Conservation (phyloP, 345 rosid genomes). For the Stellera chamaejasme region DNA sequence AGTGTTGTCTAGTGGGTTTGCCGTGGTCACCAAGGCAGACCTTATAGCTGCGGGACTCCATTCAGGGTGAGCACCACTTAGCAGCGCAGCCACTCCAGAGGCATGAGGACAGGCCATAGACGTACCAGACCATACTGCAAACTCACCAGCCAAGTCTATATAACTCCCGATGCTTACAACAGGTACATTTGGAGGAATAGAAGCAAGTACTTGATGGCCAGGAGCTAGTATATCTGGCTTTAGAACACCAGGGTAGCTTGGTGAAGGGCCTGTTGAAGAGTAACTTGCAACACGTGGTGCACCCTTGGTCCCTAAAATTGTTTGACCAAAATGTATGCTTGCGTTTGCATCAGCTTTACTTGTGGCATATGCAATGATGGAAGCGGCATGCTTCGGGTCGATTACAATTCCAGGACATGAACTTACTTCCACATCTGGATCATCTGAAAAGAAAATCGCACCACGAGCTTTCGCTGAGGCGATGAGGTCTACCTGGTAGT, state of each 20-base stretch:
- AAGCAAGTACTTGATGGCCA: conserved; percentile 31
- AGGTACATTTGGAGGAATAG: conserved; percentile 23
- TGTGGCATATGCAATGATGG: conserved; percentile 1
- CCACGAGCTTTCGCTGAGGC: conserved; percentile 17
- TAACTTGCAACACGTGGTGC: conserved; percentile 31
- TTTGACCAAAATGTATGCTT: conserved; percentile 28
- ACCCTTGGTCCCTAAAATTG: conserved; percentile 21
- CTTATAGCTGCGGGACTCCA: conserved; percentile 47
- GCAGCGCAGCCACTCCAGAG: conserved; percentile 42
- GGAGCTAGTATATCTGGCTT: conserved; percentile 51
- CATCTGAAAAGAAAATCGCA: conserved; percentile 26
- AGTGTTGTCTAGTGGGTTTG: conserved; percentile 28
- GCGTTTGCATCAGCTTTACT: conserved; percentile 4
- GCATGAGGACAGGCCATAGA: conserved; percentile 53
- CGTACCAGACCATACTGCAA: conserved; percentile 35
- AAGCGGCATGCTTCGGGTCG: too few species aligned
- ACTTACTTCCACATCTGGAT: background rate
- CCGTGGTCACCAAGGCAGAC: conserved; percentile 41
- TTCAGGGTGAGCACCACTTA: conserved; percentile 31
- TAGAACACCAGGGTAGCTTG: conserved; percentile 30
- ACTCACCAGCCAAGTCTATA: conserved; percentile 15
- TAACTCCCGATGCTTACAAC: background rate
- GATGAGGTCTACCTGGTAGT: conserved; percentile 9
- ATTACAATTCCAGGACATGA: too few species aligned
- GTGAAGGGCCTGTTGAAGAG: conserved; percentile 46